phyloP scores from a whole-genome alignment of 1,284 basidiomycete genomes.

The Heterobasidion parviporum region DNA sequence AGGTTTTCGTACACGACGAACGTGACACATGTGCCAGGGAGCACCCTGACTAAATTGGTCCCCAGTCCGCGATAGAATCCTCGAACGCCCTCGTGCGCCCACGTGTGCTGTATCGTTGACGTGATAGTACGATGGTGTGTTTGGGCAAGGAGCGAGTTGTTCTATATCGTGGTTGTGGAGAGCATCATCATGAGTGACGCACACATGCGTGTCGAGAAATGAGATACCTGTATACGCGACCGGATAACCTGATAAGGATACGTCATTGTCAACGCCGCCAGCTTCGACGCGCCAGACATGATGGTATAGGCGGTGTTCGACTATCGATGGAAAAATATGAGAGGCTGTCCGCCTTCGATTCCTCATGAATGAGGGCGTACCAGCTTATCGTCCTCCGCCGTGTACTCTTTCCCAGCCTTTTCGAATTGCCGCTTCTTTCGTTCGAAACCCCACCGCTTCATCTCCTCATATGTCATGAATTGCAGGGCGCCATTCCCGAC shows the following conservation, averaged over 20 bases:
- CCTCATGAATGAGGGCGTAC: conserved; percentile 34
- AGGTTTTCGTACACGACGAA: conserved; percentile 98
- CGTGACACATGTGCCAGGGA: conserved; percentile 96
- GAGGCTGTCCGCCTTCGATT: background rate
- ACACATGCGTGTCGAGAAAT: background rate
- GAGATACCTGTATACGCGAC: conserved; percentile 79
- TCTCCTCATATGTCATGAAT: conserved; percentile 94
- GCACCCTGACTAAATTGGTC: conserved; percentile 92
- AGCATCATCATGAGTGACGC: background rate
- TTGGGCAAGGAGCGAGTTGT: conserved; percentile 45
- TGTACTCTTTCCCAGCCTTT: conserved; percentile 54
- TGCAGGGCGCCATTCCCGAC: conserved; percentile 95
- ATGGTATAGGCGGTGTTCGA: conserved; percentile 89
- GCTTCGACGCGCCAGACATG: conserved; percentile 88
- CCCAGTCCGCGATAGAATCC: conserved; percentile 96
- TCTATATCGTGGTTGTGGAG: conserved; percentile 28
- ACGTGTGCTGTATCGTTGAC: conserved; percentile 74
- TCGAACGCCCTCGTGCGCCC: conserved; percentile 67
- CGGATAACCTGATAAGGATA: conserved; percentile 98
- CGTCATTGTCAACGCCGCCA: conserved; percentile 78
- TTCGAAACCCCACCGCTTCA: conserved; percentile 86
- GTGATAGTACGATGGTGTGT: conserved; percentile 74
- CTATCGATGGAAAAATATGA: conserved; percentile 30
- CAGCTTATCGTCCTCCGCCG: conserved; percentile 73
- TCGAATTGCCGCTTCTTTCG: conserved; percentile 57